Evolutionary conservation across 495 filamentous ascomycete species (phyloP).

Genomic region (Paragyromitra xinjiangensis): DNA sequence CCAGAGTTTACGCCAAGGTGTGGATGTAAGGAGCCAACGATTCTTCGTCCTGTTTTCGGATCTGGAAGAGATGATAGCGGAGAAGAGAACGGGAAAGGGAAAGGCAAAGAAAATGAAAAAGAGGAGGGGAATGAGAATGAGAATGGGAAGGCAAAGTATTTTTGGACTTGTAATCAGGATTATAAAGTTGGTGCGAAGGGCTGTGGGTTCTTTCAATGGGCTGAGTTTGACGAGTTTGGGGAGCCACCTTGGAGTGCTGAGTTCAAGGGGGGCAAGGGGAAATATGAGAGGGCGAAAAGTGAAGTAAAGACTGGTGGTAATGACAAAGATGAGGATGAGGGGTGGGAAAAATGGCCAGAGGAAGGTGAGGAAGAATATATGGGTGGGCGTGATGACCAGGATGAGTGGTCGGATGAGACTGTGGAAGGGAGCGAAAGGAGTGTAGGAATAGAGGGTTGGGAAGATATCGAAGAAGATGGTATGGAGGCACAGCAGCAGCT

Average conservation of each 20-base stretch:
- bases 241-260: conserved; percentile 71
- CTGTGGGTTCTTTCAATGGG: conserved; percentile 89
- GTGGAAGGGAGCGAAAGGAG: conserved; percentile 19
- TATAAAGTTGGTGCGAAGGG: conserved; percentile 59
- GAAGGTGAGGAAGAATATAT: not conserved
- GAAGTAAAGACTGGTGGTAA: not conserved
- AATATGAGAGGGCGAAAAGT: not conserved
- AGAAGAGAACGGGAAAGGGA: conserved; percentile 73
- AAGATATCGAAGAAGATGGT: not conserved
- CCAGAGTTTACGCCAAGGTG: conserved; percentile 73
- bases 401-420: conserved; percentile 21
- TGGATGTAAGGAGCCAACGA: conserved; percentile 63
- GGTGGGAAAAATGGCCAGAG: conserved; percentile 6
- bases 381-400: not conserved
- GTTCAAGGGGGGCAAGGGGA: conserved; percentile 13
- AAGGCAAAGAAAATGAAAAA: not conserved
- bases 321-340: conserved; percentile 7
- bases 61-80: conserved; percentile 63
- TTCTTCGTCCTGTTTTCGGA: conserved; percentile 69
- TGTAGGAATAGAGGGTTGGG: not conserved
- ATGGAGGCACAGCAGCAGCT: conserved; percentile 64
- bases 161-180: conserved; percentile 91
- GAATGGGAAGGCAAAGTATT: conserved; percentile 78
- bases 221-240: conserved; percentile 86
- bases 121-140: conserved; percentile 51